Evolutionary conservation across 2,329 filamentous ascomycete genomes (phyloP).

Genomic region (Ascochyta clinopodiicola): DNA sequence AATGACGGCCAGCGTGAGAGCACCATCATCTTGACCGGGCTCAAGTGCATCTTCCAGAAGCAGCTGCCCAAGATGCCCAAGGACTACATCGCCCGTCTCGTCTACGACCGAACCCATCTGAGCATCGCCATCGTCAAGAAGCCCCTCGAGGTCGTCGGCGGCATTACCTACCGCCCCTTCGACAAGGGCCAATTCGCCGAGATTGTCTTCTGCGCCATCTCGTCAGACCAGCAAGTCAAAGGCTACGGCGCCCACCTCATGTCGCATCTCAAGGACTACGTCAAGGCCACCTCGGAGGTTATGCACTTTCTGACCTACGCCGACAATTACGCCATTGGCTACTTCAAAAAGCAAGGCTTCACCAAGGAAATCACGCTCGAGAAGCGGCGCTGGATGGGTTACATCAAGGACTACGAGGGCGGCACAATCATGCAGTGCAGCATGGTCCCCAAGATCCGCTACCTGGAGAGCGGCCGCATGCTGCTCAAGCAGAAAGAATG

Average conservation of each 20-base stretch:
- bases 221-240: constrained; percentile 97
- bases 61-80: constrained; percentile 99
- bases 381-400: constrained; percentile 94
- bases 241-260: constrained; percentile 97
- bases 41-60: constrained; percentile 98
- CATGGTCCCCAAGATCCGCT: constrained; percentile 93
- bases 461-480: constrained; percentile 92
- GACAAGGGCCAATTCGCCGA: constrained; percentile 91
- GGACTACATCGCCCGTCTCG: constrained; percentile 95
- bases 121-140: constrained; percentile 98
- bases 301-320: constrained; percentile 99
- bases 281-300: constrained; percentile 93
- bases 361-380: constrained; percentile 97
- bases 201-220: constrained; percentile 98
- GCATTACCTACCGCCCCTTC: constrained; percentile 96
- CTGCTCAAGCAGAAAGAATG: constrained; percentile 96
- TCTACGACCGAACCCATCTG: constrained; percentile 95
- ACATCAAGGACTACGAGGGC: constrained; percentile 99
- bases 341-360: constrained; percentile 99
- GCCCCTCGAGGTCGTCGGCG: constrained; percentile 89
- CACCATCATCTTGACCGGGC: constrained; percentile 89
- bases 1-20: constrained; percentile 90
- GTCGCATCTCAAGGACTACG: constrained; percentile 97
- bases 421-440: constrained; percentile 99
- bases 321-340: constrained; percentile 98